A percentile compares a stretch with the other conserved stretches of the same genome.
Evolutionary conservation across 768 basidiomycete species (phyloP).

Genomic region (Lentinus tigrinus): DNA sequence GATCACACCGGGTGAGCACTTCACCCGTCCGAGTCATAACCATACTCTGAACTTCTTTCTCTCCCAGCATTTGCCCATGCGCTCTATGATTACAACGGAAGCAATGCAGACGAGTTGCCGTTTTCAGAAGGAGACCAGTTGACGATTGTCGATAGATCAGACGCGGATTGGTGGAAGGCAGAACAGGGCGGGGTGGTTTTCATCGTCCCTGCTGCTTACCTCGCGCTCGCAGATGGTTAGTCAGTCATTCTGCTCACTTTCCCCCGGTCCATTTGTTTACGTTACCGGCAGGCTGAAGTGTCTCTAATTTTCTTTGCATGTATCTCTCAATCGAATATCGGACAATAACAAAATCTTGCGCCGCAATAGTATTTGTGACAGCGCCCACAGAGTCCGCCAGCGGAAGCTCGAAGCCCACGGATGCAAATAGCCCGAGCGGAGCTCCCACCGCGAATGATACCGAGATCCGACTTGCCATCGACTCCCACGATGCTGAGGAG

Average conservation of each 20-base stretch:
- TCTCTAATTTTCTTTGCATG: constrained; percentile 49
- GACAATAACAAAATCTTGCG: constrained; percentile 18
- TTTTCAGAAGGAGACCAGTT: constrained; percentile 81
- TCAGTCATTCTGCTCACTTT: constrained; percentile 43
- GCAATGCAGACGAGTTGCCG: constrained; percentile 77
- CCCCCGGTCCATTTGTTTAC: constrained; percentile 61
- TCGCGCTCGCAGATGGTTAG: constrained; percentile 91
- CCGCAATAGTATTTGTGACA: not conserved
- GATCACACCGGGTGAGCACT: constrained; percentile 58
- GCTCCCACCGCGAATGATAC: not conserved
- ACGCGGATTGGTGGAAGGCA: constrained; percentile 95
- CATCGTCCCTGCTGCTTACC: constrained; percentile 89
- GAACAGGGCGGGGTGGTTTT: constrained; percentile 84
- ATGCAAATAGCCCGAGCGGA: not conserved
- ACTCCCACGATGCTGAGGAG: constrained; percentile 24
- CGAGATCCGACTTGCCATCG: not conserved
- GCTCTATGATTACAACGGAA: constrained; percentile 72
- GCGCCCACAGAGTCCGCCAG: not conserved
- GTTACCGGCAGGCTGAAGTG: constrained; percentile 77
- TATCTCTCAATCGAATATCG: constrained; percentile 24
- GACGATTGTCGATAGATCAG: constrained; percentile 77
- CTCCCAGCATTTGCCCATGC: constrained; percentile 68
- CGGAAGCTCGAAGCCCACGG: not conserved
- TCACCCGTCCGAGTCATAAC: constrained; percentile 1
- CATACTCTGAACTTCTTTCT: not conserved